Conservation (phyloP, 768 basidiomycete genomes). For the Pleurotus cornucopiae region DNA sequence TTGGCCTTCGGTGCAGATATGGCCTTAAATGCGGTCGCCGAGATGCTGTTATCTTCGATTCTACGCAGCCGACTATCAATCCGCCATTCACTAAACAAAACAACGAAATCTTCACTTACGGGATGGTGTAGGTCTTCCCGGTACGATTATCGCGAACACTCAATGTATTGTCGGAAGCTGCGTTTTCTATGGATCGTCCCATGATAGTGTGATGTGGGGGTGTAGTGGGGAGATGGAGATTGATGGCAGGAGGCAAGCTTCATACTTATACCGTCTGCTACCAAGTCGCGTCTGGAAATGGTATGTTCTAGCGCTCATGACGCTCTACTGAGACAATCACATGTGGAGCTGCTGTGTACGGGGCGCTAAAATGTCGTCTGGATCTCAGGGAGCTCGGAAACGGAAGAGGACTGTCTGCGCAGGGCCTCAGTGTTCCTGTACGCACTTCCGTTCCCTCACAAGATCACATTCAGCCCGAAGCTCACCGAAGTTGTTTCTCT, state of each 20-base stretch:
- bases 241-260: neutral
- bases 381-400: neutral
- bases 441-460: too few relatives aligned
- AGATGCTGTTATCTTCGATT: slow-evolving; percentile 75
- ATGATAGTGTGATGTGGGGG: slow-evolving; percentile 5
- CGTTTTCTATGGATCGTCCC: slow-evolving; percentile 6
- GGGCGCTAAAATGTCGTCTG: neutral
- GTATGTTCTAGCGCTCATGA: slow-evolving; percentile 1
- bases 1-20: slow-evolving; percentile 55
- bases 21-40: slow-evolving; percentile 77
- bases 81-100: too few relatives aligned
- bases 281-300: slow-evolving; percentile 3
- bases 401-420: too few relatives aligned
- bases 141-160: slow-evolving; percentile 84
- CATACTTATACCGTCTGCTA: neutral
- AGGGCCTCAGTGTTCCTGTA: too few relatives aligned
- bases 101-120: slow-evolving; percentile 41
- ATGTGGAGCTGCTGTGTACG: neutral
- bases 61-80: slow-evolving; percentile 28
- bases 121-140: slow-evolving; percentile 68
- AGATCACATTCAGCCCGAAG: too few relatives aligned
- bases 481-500: too few relatives aligned
- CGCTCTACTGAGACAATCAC: neutral
- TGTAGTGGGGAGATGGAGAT: neutral
- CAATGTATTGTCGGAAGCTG: slow-evolving; percentile 24